Percentiles rank a stretch among this genome's conserved stretches.
Conservation (phyloP, 768 basidiomycete species). For the Termitomyces sp. region DNA sequence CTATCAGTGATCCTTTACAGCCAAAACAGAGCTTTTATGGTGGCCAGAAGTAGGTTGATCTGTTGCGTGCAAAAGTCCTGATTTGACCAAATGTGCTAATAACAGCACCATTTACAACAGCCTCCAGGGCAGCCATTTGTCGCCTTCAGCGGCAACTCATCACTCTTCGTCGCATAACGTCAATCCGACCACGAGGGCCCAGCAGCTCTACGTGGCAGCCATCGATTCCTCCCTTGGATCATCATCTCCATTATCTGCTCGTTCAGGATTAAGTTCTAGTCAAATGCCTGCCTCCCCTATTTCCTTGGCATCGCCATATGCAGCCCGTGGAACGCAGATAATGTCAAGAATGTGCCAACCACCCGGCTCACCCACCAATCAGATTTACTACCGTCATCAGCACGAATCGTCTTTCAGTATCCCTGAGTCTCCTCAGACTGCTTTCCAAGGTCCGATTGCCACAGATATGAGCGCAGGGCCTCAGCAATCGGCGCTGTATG, state of each 20-base stretch:
- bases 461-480: not conserved
- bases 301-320: not conserved
- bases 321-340: not conserved
- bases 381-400: not conserved
- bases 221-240: not conserved
- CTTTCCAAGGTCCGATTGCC: not conserved
- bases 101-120: not conserved
- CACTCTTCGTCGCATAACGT: constrained; percentile 1
- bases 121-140: not conserved
- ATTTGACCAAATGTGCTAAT: not conserved
- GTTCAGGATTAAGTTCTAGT: not conserved
- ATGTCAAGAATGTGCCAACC: not conserved
- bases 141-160: not conserved
- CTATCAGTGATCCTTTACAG: not conserved
- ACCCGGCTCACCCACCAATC: not conserved
- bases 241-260: not conserved
- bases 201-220: not conserved
- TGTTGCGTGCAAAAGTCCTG: not conserved
- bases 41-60: not conserved
- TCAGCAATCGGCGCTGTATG: not conserved
- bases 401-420: not conserved
- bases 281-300: not conserved
- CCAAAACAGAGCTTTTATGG: not conserved
- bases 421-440: not conserved
- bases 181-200: not conserved